Conservation (phyloP, 1,139 yeast species). For the Kodamaea suecica region DNA sequence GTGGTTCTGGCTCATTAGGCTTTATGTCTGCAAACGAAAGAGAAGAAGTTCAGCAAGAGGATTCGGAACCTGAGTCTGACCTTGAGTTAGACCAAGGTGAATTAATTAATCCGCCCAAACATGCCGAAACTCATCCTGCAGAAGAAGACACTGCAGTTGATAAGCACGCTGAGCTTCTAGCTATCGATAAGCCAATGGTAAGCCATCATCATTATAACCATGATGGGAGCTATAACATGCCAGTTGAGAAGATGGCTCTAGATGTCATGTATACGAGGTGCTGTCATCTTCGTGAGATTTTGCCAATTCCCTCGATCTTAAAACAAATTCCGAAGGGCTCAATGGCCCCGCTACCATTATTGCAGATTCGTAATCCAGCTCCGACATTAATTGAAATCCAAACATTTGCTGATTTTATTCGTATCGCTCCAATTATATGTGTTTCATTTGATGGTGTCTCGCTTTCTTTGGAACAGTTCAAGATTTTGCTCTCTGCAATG, state of each 20-base stretch:
- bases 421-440: constrained; percentile 71
- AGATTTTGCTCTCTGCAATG: constrained; percentile 59
- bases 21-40: constrained; percentile 22
- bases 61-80: constrained; percentile 10
- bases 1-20: constrained; percentile 69
- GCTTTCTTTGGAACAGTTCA: constrained; percentile 61
- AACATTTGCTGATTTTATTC: constrained; percentile 70
- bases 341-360: constrained; percentile 60
- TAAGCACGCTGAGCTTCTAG: constrained; percentile 38
- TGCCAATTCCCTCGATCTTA: constrained; percentile 73
- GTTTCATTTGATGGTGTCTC: constrained; percentile 69
- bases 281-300: constrained; percentile 69
- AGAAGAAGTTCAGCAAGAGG: constrained; percentile 13
- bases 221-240: constrained; percentile 25
- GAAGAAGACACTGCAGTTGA: constrained; percentile 37
- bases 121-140: not conserved
- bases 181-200: constrained; percentile 51
- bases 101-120: constrained; percentile 12
- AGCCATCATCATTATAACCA: constrained; percentile 19
- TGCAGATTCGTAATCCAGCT: constrained; percentile 66
- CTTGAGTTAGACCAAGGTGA: constrained; percentile 18
- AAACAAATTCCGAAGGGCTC: constrained; percentile 72
- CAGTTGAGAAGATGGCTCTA: constrained; percentile 48
- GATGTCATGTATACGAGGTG: constrained; percentile 72
- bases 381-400: constrained; percentile 74